phyloP scores from a whole-genome alignment of 768 basidiomycete genomes.

The Collybia nuda region DNA sequence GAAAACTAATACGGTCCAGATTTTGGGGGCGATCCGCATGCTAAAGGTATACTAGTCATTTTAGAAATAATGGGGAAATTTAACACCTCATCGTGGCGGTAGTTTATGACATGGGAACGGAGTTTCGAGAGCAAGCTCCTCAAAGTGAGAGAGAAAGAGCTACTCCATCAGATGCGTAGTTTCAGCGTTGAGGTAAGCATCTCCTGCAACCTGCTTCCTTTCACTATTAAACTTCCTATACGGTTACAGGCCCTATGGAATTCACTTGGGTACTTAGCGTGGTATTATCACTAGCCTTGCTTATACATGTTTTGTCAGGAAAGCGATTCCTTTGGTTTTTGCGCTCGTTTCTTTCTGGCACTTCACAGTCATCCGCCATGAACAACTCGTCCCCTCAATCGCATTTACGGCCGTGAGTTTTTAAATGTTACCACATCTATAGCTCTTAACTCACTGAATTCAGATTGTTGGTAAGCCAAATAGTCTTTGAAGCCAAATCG shows the following conservation, averaged over 20 bases:
- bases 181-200: slow-evolving; percentile 74
- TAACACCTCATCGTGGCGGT: not conserved
- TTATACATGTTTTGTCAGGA: slow-evolving; percentile 32
- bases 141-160: slow-evolving; percentile 74
- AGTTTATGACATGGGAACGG: slow-evolving; percentile 95
- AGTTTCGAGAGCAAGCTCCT: slow-evolving; percentile 79
- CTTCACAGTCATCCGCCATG: slow-evolving; percentile 68
- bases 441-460: slow-evolving; percentile 45
- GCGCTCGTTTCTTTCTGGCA: slow-evolving; percentile 67
- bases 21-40: slow-evolving; percentile 88
- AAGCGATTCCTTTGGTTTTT: slow-evolving; percentile 63
- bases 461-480: slow-evolving; percentile 34
- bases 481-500: too few relatives aligned
- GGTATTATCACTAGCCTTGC: not conserved
- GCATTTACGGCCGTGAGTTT: slow-evolving; percentile 72
- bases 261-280: slow-evolving; percentile 37
- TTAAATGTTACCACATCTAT: slow-evolving; percentile 37
- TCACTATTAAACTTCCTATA: not conserved
- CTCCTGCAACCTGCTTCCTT: not conserved
- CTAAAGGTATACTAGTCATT: slow-evolving; percentile 50
- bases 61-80: not conserved
- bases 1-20: slow-evolving; percentile 34
- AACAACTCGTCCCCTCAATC: slow-evolving; percentile 75
- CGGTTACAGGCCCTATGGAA: slow-evolving; percentile 40
- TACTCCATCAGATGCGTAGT: slow-evolving; percentile 82